These are phyloP conservation scores for Cucurbita pepo DNA, from an alignment of 306 rosid species.

Conservation along the genomic window DNA sequence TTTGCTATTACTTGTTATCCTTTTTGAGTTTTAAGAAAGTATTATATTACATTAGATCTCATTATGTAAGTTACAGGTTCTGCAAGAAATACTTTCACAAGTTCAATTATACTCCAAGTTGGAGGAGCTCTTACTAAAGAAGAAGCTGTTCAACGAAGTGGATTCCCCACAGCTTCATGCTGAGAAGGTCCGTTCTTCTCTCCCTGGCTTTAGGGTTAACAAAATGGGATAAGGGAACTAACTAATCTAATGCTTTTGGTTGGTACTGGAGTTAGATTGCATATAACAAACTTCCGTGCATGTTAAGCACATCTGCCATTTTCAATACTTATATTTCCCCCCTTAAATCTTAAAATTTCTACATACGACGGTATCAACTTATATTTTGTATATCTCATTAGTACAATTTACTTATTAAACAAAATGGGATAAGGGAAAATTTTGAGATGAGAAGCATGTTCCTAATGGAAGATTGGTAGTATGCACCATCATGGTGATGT, in stretches of 20 bases:
- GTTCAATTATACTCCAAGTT: conserved; percentile 40
- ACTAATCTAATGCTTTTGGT: not conserved
- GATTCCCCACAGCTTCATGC: conserved; percentile 50
- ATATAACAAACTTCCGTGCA: not conserved
- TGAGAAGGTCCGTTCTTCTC: conserved; percentile 48
- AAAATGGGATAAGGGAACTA: not conserved
- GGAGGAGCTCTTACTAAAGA: conserved; percentile 57
- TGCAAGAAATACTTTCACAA: conserved; percentile 35
- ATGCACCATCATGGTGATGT: not conserved
- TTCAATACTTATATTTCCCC: not conserved
- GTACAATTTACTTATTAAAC: not conserved
- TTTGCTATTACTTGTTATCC: not conserved
- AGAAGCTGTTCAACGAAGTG: conserved; percentile 45
- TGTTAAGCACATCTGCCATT: not conserved
- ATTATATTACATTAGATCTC: not conserved
- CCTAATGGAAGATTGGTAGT: not conserved
- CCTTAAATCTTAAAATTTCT: not conserved
- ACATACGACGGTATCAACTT: not conserved
- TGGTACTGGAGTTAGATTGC: not conserved
- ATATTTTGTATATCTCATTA: not conserved
- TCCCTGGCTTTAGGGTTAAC: not conserved
- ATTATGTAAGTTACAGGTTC: conserved; percentile 30
- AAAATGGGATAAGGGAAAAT: not conserved
- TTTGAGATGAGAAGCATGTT: too few relatives aligned
- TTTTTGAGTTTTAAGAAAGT: not conserved